phyloP scores from a whole-genome alignment of 2,329 filamentous ascomycete genomes.

The Cryphonectria naterciae region DNA sequence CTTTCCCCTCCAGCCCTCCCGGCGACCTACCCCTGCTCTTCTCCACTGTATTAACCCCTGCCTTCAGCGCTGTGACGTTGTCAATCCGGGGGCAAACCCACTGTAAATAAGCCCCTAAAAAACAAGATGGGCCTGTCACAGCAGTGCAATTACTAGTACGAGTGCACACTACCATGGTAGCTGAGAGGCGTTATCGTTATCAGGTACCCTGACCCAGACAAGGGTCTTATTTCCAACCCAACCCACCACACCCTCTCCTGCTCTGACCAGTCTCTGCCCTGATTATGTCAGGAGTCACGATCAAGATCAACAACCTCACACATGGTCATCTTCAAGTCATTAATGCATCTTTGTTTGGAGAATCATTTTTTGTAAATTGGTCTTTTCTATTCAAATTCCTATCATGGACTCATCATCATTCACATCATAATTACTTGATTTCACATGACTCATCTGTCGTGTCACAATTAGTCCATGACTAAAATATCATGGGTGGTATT shows the following conservation, averaged over 20 bases:
- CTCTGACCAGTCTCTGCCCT: not conserved
- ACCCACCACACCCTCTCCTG: not conserved
- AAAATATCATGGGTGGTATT: too few species aligned
- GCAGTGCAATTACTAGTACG: slow-evolving; percentile 20
- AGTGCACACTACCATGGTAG: not conserved
- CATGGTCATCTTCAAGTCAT: not conserved
- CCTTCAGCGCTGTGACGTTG: slow-evolving; percentile 17
- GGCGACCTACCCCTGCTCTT: not conserved
- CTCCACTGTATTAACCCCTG: slow-evolving; percentile 1
- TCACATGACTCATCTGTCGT: too few species aligned
- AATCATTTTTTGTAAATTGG: not conserved
- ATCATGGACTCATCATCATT: not conserved
- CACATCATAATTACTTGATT: not conserved
- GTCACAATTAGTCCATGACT: not conserved
- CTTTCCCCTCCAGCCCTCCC: too few species aligned
- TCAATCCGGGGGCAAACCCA: slow-evolving; percentile 21
- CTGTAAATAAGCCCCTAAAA: slow-evolving; percentile 5
- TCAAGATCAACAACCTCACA: too few species aligned
- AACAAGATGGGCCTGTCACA: slow-evolving; percentile 18
- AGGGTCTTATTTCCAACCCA: not conserved
- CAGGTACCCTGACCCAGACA: too few species aligned
- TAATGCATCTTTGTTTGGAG: not conserved
- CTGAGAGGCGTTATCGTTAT: too few species aligned
- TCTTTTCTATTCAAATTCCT: too few species aligned
- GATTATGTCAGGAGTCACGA: not conserved